phyloP scores from a whole-genome alignment of 208 protist genomes.

The Crithidia expoeki region DNA sequence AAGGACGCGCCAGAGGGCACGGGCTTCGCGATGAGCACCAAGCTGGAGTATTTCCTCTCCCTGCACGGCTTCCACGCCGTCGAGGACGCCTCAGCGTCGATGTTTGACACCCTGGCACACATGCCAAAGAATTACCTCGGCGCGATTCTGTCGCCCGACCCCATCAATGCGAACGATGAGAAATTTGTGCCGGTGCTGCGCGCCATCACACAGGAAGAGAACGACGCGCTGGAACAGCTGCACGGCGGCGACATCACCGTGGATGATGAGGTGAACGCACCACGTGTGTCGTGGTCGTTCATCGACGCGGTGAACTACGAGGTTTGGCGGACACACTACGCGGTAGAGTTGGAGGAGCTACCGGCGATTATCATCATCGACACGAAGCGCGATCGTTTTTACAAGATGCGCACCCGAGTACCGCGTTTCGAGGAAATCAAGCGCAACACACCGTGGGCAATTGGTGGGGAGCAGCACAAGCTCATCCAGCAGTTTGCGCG shows the following conservation, averaged over 20 bases:
- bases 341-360: conserved; percentile 54
- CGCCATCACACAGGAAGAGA: conserved; percentile 57
- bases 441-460: conserved; percentile 56
- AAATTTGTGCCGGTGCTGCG: conserved; percentile 75
- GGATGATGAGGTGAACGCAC: conserved; percentile 31
- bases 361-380: conserved; percentile 85
- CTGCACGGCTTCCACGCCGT: conserved; percentile 75
- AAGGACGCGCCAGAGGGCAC: conserved; percentile 1
- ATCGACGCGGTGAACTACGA: conserved; percentile 49
- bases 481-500: conserved; percentile 61
- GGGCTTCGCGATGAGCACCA: conserved; percentile 29
- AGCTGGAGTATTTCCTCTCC: conserved; percentile 53
- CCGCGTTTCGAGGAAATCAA: conserved; percentile 76
- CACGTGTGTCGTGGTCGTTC: conserved; percentile 63
- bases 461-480: conserved; percentile 62
- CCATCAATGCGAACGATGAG: conserved; percentile 42
- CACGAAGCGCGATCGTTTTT: conserved; percentile 69
- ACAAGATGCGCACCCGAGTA: conserved; percentile 56
- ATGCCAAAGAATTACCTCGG: conserved; percentile 67
- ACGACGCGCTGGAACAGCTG: conserved; percentile 29
- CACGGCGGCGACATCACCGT: conserved; percentile 26
- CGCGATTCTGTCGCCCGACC: conserved; percentile 60
- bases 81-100: conserved; percentile 53
- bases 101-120: conserved; percentile 52
- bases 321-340: conserved; percentile 70